Evolutionary conservation across 805 yeast species (phyloP).

Genomic region (Metschnikowia lunata): DNA sequence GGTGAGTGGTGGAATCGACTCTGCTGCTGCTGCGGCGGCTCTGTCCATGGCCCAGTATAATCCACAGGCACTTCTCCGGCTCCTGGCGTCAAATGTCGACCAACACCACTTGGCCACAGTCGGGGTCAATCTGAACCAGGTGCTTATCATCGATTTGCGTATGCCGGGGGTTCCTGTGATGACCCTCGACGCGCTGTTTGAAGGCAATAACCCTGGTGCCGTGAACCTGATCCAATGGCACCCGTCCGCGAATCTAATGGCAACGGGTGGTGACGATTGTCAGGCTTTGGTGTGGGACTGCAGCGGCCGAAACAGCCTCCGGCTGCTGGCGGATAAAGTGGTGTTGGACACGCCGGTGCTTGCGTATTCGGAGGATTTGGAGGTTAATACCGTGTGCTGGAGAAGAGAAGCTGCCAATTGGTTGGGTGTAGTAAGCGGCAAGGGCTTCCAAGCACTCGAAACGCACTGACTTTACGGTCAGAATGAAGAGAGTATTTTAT

Average conservation of each 20-base stretch:
- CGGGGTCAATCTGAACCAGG: constrained; percentile 61
- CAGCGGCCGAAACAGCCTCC: constrained; percentile 17
- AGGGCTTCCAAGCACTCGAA: constrained; percentile 62
- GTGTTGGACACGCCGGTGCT: constrained; percentile 35
- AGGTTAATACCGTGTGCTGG: constrained; percentile 79
- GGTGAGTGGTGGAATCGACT: background rate
- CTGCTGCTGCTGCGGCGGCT: background rate
- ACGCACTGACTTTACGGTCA: background rate
- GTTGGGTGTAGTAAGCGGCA: constrained; percentile 73
- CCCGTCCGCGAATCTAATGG: constrained; percentile 59
- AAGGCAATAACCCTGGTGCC: constrained; percentile 49
- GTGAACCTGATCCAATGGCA: constrained; percentile 83
- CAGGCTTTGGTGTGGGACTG: constrained; percentile 71
- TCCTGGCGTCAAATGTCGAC: constrained; percentile 76
- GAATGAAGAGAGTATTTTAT: background rate
- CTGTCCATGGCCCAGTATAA: constrained; percentile 14
- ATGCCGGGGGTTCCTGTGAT: constrained; percentile 79
- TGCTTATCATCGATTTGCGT: constrained; percentile 76
- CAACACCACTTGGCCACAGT: constrained; percentile 81
- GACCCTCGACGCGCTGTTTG: constrained; percentile 54
- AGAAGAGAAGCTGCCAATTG: constrained; percentile 62
- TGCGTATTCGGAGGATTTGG: constrained; percentile 60
- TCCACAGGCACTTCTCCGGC: constrained; percentile 61
- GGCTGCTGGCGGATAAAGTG: constrained; percentile 15
- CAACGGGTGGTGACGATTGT: constrained; percentile 69